These are phyloP conservation scores for Rhynchospora tenuis DNA, from an alignment of 176 grass and related monocot species.

Conservation along the genomic window DNA sequence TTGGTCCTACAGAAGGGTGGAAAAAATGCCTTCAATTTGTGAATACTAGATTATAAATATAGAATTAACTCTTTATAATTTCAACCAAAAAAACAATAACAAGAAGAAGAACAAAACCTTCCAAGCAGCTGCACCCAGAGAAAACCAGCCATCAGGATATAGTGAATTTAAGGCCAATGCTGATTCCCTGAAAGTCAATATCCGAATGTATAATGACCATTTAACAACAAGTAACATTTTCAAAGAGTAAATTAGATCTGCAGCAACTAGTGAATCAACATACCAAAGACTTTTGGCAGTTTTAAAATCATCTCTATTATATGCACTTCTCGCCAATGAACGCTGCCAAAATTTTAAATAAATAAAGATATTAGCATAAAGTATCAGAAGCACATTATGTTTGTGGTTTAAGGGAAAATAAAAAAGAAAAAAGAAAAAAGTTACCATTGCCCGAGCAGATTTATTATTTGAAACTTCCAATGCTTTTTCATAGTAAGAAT, in stretches of 20 bases:
- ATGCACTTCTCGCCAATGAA: slow-evolving; percentile 77
- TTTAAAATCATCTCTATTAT: slow-evolving; percentile 72
- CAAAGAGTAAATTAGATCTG: slow-evolving; percentile 20
- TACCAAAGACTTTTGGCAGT: slow-evolving; percentile 85
- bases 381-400: background rate
- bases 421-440: slow-evolving; percentile 25
- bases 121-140: slow-evolving; percentile 81
- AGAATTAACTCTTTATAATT: background rate
- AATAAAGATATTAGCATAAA: slow-evolving; percentile 13
- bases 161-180: slow-evolving; percentile 86
- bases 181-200: slow-evolving; percentile 62
- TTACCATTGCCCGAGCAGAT: slow-evolving; percentile 87
- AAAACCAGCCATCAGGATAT: slow-evolving; percentile 94
- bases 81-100: slow-evolving; percentile 6
- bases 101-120: slow-evolving; percentile 43
- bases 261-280: slow-evolving; percentile 13
- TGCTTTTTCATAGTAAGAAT: slow-evolving; percentile 81
- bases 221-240: slow-evolving; percentile 16
- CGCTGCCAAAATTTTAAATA: slow-evolving; percentile 39
- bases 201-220: background rate
- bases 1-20: slow-evolving; percentile 45
- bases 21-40: background rate
- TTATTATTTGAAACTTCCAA: slow-evolving; percentile 85
- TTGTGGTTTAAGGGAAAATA: background rate
- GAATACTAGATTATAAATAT: slow-evolving; percentile 4